Base-by-base conservation (phyloP, 331 rosid genomes). In the Malus hybrid region DNA sequence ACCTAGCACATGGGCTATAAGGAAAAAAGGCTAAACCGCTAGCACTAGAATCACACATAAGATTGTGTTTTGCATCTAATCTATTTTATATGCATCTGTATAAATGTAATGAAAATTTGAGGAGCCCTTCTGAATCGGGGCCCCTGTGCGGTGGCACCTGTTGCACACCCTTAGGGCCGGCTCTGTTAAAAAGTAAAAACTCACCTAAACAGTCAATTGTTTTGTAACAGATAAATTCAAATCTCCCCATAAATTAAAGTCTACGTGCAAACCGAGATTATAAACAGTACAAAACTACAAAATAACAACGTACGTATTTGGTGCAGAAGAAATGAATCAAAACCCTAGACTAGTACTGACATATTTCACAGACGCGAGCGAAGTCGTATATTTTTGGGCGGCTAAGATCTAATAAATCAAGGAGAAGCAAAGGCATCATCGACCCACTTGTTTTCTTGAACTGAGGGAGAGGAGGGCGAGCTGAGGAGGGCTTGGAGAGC, bases 371-470 rank as follows among this genome's bases (percentile, higher is more conserved):
- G 57, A 2, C 10, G 57, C 20, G 10, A 52, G 57, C 20, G 57
- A 52, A 2, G 57, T 52, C 10, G 57, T 52, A 6, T 5, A 52
- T 6, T 52, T 52, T 52, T 52, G 28, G 13, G 24, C 28, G 20
- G 15, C 10, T 6, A 8, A 2, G 36, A 12, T 1, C 11, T 12
- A 22, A 15, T 16, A 6, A 15, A 42, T 54, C 75, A 84, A 15
- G 73, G 80, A 52, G 88, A 79, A 39, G 88, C 71, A 61, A 85
- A 85, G 59, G 82, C 77, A 44, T 85, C 88, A 61, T 81, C 86
- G 18, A 73, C 39, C 86, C 86, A 81, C 64, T 69, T 79, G 22
- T 39, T 82, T 8, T 78, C 77, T 1, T 66, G 79, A 28, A 42
- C 59, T 10, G 85, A 31, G 28, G 67, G 46, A 0, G 63, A 18